Percentiles rank a stretch among this genome's conserved stretches.
These are phyloP conservation scores for Pneumocystis oryctolagi DNA, from an alignment of 1,139 yeast species.

Conservation along the genomic window DNA sequence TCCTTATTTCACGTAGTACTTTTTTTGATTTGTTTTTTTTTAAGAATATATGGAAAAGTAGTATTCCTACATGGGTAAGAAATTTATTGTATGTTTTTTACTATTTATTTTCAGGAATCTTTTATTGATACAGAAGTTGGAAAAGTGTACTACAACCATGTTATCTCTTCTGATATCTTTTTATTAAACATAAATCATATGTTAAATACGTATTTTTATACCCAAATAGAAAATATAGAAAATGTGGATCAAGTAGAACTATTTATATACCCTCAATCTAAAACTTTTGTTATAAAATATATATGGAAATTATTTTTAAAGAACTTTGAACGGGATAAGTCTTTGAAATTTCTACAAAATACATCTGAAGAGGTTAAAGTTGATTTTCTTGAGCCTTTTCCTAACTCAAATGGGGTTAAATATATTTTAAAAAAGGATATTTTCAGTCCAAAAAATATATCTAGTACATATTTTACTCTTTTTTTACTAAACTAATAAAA, in stretches of 20 bases:
- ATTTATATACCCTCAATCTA: background rate
- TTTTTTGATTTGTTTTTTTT: background rate
- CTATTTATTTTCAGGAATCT: background rate
- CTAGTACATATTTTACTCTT: background rate
- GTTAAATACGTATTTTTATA: background rate
- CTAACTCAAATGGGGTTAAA: background rate
- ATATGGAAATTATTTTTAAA: background rate
- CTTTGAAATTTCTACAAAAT: background rate
- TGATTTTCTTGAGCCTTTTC: background rate
- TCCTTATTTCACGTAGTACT: background rate
- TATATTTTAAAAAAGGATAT: background rate
- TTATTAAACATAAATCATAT: background rate
- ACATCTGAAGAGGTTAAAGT: background rate
- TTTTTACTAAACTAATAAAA: background rate
- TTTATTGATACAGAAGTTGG: background rate
- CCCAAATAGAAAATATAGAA: background rate
- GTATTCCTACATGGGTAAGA: background rate
- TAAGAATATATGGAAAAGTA: background rate
- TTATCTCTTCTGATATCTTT: background rate
- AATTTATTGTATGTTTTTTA: background rate
- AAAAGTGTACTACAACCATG: background rate
- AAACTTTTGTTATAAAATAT: background rate
- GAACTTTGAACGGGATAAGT: background rate
- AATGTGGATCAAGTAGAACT: background rate
- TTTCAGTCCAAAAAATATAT: background rate